Evolutionary conservation across 495 filamentous ascomycete genomes (phyloP).

Genomic region (Aspergillus wentii): DNA sequence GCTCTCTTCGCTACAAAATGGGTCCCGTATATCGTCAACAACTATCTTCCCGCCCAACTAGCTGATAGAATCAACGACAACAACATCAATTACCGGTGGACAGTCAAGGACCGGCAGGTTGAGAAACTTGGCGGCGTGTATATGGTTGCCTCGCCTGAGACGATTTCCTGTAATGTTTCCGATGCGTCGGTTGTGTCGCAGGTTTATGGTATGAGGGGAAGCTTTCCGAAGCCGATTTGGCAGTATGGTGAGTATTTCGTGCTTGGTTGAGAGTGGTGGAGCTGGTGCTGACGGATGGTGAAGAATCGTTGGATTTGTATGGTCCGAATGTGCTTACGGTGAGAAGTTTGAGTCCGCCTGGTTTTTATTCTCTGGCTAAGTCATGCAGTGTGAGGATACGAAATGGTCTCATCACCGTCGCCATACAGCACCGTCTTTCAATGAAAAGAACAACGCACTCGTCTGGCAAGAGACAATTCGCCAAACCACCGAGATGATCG

Average conservation of each 20-base stretch:
- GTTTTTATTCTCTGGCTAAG: too few species aligned
- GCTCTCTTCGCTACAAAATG: slow-evolving; percentile 6
- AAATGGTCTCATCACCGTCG: slow-evolving; percentile 47
- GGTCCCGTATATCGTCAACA: slow-evolving; percentile 7
- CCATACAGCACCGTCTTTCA: slow-evolving; percentile 35
- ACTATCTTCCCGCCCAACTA: slow-evolving; percentile 6
- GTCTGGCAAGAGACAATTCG: slow-evolving; percentile 37
- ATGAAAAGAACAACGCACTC: slow-evolving; percentile 41
- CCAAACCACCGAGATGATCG: slow-evolving; percentile 23
- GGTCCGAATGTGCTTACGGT: slow-evolving; percentile 41
- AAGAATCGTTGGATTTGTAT: slow-evolving; percentile 37
- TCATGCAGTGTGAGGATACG: slow-evolving; percentile 24
- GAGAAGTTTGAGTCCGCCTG: too few species aligned
- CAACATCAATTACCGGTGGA: slow-evolving; percentile 11
- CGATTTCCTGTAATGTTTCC: slow-evolving; percentile 33
- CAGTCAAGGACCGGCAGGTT: slow-evolving; percentile 31
- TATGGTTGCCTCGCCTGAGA: slow-evolving; percentile 36
- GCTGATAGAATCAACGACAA: slow-evolving; percentile 9
- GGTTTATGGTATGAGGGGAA: slow-evolving; percentile 28
- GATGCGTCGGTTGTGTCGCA: slow-evolving; percentile 33
- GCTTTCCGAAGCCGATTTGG: slow-evolving; percentile 38
- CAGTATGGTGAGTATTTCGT: slow-evolving; percentile 20
- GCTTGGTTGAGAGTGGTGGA: not conserved
- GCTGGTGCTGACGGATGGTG: not conserved
- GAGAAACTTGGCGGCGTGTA: slow-evolving; percentile 36